A percentile compares a stretch with the other conserved stretches of the same genome.
These are phyloP conservation scores for Penicillium vulpinum DNA, from an alignment of 2,329 filamentous ascomycete species.

Conservation along the genomic window DNA sequence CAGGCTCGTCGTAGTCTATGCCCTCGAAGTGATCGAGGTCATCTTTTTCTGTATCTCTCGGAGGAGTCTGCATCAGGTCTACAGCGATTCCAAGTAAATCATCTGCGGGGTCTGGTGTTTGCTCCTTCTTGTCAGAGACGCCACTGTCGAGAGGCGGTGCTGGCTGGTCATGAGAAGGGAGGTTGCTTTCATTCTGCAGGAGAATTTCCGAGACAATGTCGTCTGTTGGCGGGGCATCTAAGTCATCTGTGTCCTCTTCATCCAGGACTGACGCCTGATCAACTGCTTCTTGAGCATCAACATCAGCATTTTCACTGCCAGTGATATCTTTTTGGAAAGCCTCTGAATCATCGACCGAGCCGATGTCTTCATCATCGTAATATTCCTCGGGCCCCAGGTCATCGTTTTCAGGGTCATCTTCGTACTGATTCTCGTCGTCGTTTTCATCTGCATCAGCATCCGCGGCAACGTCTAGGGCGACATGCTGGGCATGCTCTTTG, in stretches of 20 bases:
- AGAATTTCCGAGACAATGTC: conserved; percentile 13
- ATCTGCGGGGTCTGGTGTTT: conserved; percentile 25
- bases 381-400: conserved; percentile 11
- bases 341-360: conserved; percentile 13
- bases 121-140: conserved; percentile 12
- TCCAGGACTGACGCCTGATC: conserved; percentile 12
- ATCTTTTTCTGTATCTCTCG: conserved; percentile 13
- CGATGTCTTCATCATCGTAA: conserved; percentile 16
- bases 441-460: conserved; percentile 38
- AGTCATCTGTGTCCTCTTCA: conserved; percentile 9
- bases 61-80: conserved; percentile 33
- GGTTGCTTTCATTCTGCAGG: conserved; percentile 12
- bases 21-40: conserved; percentile 11
- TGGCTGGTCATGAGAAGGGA: conserved; percentile 18
- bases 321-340: conserved; percentile 10
- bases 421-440: conserved; percentile 18
- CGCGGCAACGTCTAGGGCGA: conserved; percentile 4
- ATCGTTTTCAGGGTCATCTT: conserved; percentile 16
- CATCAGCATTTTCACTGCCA: conserved; percentile 5
- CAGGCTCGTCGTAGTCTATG: conserved; percentile 19
- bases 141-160: conserved; percentile 20
- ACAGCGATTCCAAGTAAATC: conserved; percentile 36
- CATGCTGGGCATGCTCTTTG: conserved; percentile 19
- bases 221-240: conserved; percentile 12
- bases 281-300: conserved; percentile 4